A percentile compares a stretch with the other conserved stretches of the same genome.
phyloP scores from a whole-genome alignment of 768 basidiomycete genomes.

The Panus rudis region DNA sequence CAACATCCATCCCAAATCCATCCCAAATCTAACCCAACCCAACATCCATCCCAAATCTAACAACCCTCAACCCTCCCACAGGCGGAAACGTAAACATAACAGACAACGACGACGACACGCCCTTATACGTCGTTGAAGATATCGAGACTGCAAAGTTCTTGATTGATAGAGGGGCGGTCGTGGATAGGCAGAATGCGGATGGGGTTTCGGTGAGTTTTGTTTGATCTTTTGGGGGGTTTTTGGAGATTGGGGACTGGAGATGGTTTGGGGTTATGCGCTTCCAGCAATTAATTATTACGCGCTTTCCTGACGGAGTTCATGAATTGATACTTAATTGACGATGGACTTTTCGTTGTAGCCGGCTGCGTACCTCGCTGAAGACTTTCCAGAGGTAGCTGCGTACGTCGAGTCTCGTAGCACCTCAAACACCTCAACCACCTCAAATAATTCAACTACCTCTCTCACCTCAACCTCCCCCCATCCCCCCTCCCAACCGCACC shows the following conservation, averaged over 20 bases:
- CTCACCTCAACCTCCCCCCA: neutral
- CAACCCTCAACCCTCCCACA: conserved; percentile 16
- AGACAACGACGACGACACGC: conserved; percentile 87
- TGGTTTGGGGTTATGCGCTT: too few relatives aligned
- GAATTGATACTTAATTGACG: too few relatives aligned
- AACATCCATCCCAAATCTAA: too few relatives aligned
- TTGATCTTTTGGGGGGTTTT: too few relatives aligned
- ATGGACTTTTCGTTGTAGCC: conserved; percentile 47
- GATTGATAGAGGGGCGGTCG: conserved; percentile 67
- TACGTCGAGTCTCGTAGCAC: conserved; percentile 40
- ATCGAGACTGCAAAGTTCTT: conserved; percentile 72
- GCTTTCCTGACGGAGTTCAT: too few relatives aligned
- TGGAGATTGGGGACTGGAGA: too few relatives aligned
- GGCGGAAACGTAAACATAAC: conserved; percentile 85
- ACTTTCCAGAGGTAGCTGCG: conserved; percentile 60
- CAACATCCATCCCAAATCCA: too few relatives aligned
- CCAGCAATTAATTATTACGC: too few relatives aligned
- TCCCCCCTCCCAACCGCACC: conserved; percentile 6
- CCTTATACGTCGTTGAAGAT: conserved; percentile 84
- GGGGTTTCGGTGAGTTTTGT: conserved; percentile 61
- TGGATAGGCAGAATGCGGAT: conserved; percentile 57
- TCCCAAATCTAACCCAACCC: too few relatives aligned
- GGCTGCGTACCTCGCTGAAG: conserved; percentile 60
- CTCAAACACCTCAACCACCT: conserved; percentile 9
- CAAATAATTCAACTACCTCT: too few relatives aligned